Conservation (phyloP, 148 eudicot species). For the Dysphania ambrosioides region DNA sequence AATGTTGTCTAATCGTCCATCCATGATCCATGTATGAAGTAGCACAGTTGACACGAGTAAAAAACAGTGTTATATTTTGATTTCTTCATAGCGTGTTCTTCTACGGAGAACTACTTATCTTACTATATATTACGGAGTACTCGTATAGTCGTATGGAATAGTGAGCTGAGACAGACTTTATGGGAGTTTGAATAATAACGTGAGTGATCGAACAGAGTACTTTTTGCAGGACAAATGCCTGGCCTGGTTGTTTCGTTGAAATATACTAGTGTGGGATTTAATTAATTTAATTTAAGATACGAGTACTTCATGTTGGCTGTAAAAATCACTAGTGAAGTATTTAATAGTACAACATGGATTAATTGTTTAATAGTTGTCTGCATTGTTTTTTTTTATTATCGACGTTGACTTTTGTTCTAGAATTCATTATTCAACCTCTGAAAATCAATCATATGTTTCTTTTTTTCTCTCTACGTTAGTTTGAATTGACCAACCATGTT, state of each 20-base stretch:
- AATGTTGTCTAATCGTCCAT: constrained; percentile 6
- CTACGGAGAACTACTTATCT: background rate
- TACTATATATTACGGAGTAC: background rate
- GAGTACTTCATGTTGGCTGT: constrained; percentile 3
- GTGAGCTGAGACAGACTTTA: too few species aligned
- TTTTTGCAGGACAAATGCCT: background rate
- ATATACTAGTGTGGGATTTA: background rate
- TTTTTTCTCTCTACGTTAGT: background rate
- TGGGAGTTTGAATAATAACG: background rate
- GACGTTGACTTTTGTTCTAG: constrained; percentile 26
- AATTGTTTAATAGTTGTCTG: constrained; percentile 5
- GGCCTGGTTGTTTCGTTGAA: constrained; percentile 9
- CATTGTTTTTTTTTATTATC: constrained; percentile 15
- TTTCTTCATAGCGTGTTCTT: background rate
- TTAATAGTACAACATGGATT: background rate
- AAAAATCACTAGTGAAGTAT: too few species aligned
- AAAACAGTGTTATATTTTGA: constrained; percentile 10
- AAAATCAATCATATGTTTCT: background rate
- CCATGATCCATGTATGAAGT: background rate
- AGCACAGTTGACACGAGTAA: constrained; percentile 11
- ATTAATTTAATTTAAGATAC: background rate
- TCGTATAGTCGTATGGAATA: too few species aligned
- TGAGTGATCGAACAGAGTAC: background rate
- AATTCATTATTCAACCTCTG: constrained; percentile 4
- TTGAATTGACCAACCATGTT: constrained; percentile 3